Evolutionary conservation across 805 yeast species (phyloP).

Genomic region (Ogataea paradorogensis): DNA sequence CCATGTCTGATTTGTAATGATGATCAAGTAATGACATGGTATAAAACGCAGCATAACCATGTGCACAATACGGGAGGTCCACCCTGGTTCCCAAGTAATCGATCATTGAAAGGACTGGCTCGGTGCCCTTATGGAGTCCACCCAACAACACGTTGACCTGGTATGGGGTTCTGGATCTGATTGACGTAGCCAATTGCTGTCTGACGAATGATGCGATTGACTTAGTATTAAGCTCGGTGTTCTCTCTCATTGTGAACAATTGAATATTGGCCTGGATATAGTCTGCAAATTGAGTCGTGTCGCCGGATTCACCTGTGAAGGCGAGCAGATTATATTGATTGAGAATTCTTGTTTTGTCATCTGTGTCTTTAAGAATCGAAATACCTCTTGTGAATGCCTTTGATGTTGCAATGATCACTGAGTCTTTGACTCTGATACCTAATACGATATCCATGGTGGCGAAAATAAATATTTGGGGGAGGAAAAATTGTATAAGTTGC

Average conservation of each 20-base stretch:
- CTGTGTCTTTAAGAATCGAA: constrained; percentile 71
- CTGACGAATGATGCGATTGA: constrained; percentile 89
- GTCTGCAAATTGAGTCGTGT: constrained; percentile 93
- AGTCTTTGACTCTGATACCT: constrained; percentile 79
- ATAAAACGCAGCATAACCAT: constrained; percentile 97
- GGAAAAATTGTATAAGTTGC: constrained; percentile 2
- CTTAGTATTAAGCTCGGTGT: constrained; percentile 73
- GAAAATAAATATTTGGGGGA: constrained; percentile 2
- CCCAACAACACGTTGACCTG: constrained; percentile 91
- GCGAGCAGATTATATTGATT: constrained; percentile 81
- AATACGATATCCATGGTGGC: constrained; percentile 78
- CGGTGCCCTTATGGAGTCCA: constrained; percentile 57
- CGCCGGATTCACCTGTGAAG: constrained; percentile 94
- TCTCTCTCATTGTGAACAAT: constrained; percentile 81
- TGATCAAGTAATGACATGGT: constrained; percentile 86
- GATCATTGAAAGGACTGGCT: constrained; percentile 77
- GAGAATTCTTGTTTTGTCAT: constrained; percentile 74
- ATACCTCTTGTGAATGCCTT: constrained; percentile 91
- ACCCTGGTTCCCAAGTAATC: constrained; percentile 93
- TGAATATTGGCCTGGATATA: constrained; percentile 90
- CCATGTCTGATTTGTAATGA: constrained; percentile 78
- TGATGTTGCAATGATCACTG: constrained; percentile 89
- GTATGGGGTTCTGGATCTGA: constrained; percentile 93
- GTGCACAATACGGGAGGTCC: constrained; percentile 93
- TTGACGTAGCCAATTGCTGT: constrained; percentile 78